Evolutionary conservation across 176 grass and related monocot species (phyloP).

Genomic region (Rhipidocladum racemiflorum): DNA sequence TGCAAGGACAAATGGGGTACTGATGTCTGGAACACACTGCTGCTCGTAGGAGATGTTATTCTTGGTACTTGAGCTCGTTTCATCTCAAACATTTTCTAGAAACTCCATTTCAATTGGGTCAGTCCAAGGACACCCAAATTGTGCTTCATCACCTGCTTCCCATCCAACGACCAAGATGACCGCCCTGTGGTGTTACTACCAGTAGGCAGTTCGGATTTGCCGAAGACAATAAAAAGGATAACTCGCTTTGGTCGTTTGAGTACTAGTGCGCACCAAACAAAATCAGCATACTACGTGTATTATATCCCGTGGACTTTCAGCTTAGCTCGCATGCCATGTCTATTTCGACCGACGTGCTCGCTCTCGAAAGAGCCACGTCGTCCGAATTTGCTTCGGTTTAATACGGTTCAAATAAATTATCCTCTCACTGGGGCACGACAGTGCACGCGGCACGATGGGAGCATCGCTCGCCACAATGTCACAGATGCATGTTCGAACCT

Average conservation of each 20-base stretch:
- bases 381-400: too few species aligned
- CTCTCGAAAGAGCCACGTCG: too few species aligned
- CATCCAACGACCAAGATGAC: constrained; percentile 96
- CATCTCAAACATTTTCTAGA: constrained; percentile 66
- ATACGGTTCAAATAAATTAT: too few species aligned
- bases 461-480: too few species aligned
- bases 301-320: too few species aligned
- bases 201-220: constrained; percentile 82
- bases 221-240: constrained; percentile 47
- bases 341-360: too few species aligned
- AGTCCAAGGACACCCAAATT: constrained; percentile 87
- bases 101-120: constrained; percentile 95
- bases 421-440: too few species aligned
- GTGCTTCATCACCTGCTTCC: constrained; percentile 74
- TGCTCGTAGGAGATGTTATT: constrained; percentile 28
- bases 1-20: too few species aligned
- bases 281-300: too few species aligned
- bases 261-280: background rate
- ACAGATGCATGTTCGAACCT: too few species aligned
- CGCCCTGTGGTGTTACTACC: constrained; percentile 87
- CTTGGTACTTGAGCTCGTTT: constrained; percentile 28
- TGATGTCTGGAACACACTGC: constrained; percentile 29
- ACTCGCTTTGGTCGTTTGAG: background rate
- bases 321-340: too few species aligned
- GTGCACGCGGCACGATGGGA: too few species aligned